A percentile compares a stretch with the other conserved stretches of the same genome.
Evolutionary conservation across 768 basidiomycete genomes (phyloP).

Genomic region (Trametes cubensis): DNA sequence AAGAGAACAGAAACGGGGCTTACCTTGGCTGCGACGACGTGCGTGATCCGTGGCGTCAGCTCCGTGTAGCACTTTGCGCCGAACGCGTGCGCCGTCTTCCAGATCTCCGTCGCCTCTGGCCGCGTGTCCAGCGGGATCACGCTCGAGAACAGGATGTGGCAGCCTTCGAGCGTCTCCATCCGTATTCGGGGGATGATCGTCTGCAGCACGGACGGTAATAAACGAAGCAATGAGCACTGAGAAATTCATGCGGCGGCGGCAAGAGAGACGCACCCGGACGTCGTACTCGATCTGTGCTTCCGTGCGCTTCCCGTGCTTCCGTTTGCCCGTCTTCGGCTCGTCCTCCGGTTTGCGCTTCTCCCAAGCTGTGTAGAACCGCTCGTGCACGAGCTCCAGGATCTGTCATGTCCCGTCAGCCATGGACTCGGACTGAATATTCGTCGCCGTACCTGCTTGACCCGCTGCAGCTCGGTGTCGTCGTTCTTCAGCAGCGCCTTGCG

Average conservation of each 20-base stretch:
- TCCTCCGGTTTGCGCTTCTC: constrained; percentile 42
- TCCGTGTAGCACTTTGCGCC: constrained; percentile 82
- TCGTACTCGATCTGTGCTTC: constrained; percentile 51
- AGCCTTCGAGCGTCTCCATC: constrained; percentile 70
- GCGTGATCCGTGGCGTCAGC: constrained; percentile 69
- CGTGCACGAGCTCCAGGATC: constrained; percentile 84
- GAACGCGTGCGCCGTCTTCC: constrained; percentile 85
- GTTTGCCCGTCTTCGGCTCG: constrained; percentile 34
- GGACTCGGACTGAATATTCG: neutral
- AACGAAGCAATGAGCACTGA: neutral
- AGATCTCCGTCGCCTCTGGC: constrained; percentile 81
- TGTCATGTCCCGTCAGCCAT: constrained; percentile 35
- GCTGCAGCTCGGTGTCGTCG: constrained; percentile 78
- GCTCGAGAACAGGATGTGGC: constrained; percentile 89
- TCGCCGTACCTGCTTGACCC: constrained; percentile 66
- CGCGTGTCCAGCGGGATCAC: constrained; percentile 88
- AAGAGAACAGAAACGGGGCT: constrained; percentile 15
- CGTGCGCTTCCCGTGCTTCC: constrained; percentile 34
- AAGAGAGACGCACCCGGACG: constrained; percentile 67
- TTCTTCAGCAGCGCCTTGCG: constrained; percentile 84
- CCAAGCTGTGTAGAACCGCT: constrained; percentile 71
- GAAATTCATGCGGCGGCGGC: neutral
- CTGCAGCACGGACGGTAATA: constrained; percentile 41
- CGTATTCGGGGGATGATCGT: constrained; percentile 85
- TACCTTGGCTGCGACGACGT: constrained; percentile 91